phyloP scores from a whole-genome alignment of 257 asterid species.

The Rehmannia glutinosa region DNA sequence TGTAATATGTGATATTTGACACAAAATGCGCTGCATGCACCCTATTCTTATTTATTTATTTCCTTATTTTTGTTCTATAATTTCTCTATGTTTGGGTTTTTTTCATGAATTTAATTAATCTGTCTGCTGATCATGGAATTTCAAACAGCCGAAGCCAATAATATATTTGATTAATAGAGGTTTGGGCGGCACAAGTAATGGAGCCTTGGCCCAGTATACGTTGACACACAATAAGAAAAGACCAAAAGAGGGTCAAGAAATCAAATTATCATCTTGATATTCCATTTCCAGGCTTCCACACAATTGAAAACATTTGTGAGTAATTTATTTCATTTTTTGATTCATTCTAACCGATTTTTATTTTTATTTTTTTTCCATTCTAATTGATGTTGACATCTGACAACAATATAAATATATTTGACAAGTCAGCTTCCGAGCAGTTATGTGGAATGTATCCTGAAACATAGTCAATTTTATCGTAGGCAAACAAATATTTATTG shows the following conservation, averaged over 20 bases:
- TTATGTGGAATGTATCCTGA: too few species aligned
- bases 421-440: too few species aligned
- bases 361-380: too few species aligned
- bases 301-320: neutral
- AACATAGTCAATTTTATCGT: too few species aligned
- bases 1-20: too few species aligned
- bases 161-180: neutral
- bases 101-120: neutral
- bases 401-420: too few species aligned
- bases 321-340: neutral
- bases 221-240: neutral
- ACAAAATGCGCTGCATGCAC: too few species aligned
- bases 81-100: neutral
- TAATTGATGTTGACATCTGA: constrained; percentile 15
- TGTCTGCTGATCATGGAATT: neutral
- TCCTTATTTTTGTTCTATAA: neutral
- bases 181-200: neutral
- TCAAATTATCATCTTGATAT: neutral
- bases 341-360: constrained; percentile 20
- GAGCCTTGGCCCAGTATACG: neutral
- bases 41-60: neutral
- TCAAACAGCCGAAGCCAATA: neutral
- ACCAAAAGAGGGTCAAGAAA: neutral
- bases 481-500: too few species aligned
- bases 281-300: too few species aligned